These are phyloP conservation scores for Penicillium sp. DNA, from an alignment of 2,329 filamentous ascomycete genomes.

Conservation along the genomic window DNA sequence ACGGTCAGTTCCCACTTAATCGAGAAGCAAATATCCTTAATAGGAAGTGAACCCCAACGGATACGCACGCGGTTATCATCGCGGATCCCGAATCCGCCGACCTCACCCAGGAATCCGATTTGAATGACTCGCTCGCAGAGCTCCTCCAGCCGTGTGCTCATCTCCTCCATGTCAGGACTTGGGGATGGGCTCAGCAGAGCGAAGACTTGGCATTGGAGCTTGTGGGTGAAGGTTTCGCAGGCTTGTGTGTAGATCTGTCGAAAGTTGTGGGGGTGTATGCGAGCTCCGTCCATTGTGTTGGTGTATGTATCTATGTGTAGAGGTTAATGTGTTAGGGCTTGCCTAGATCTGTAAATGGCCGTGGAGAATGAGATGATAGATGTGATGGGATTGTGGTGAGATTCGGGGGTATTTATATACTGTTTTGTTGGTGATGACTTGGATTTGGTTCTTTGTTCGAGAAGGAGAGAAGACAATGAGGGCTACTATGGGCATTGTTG, in stretches of 20 bases:
- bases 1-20: neutral
- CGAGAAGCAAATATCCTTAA: constrained; percentile 5
- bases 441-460: neutral
- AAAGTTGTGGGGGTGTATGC: neutral
- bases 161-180: neutral
- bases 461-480: neutral
- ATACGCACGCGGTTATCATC: neutral
- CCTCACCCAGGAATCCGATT: neutral
- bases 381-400: neutral
- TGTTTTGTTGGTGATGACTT: neutral
- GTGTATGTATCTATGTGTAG: neutral
- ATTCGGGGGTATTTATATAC: neutral
- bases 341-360: neutral
- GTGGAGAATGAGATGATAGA: neutral
- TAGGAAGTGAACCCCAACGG: neutral
- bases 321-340: neutral
- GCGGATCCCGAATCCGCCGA: neutral
- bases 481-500: neutral
- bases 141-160: neutral
- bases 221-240: constrained; percentile 3
- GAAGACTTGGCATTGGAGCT: constrained; percentile 5
- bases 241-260: neutral
- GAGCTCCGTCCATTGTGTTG: neutral
- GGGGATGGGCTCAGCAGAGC: neutral
- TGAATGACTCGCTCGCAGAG: neutral